Evolutionary conservation across 2,329 filamentous ascomycete species (phyloP).

Genomic region (Phoma sp.): DNA sequence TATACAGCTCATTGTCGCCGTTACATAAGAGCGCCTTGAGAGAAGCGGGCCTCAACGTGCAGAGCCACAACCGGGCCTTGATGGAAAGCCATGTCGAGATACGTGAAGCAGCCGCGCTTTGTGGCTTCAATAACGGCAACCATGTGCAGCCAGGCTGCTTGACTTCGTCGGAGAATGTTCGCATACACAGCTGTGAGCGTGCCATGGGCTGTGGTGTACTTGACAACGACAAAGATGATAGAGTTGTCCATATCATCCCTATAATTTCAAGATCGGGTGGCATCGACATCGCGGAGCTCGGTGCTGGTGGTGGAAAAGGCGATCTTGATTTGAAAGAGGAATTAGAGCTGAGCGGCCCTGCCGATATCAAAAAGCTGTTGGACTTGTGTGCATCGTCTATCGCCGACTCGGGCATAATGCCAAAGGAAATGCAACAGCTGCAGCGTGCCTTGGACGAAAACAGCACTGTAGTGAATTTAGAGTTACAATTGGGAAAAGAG

Average conservation of each 20-base stretch:
- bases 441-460: slow-evolving; percentile 24
- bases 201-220: slow-evolving; percentile 66
- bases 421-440: slow-evolving; percentile 46
- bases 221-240: slow-evolving; percentile 50
- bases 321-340: slow-evolving; percentile 74
- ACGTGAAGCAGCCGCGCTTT: slow-evolving; percentile 69
- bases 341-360: slow-evolving; percentile 62
- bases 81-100: slow-evolving; percentile 49
- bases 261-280: slow-evolving; percentile 73
- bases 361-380: slow-evolving; percentile 59
- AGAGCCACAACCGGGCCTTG: slow-evolving; percentile 28
- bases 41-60: slow-evolving; percentile 48
- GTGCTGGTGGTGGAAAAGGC: slow-evolving; percentile 78
- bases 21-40: slow-evolving; percentile 28
- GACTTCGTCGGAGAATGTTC: slow-evolving; percentile 65
- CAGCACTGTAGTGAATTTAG: slow-evolving; percentile 34
- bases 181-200: slow-evolving; percentile 86
- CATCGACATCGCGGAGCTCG: slow-evolving; percentile 71
- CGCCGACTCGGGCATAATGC: slow-evolving; percentile 40
- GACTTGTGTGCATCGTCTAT: slow-evolving; percentile 55
- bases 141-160: slow-evolving; percentile 72
- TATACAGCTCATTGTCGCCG: slow-evolving; percentile 68
- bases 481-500: slow-evolving; percentile 33
- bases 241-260: slow-evolving; percentile 77
- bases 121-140: slow-evolving; percentile 79